A percentile compares a stretch with the other conserved stretches of the same genome.
phyloP scores from a whole-genome alignment of 2,329 filamentous ascomycete genomes.

The Sclerotinia borealis region DNA sequence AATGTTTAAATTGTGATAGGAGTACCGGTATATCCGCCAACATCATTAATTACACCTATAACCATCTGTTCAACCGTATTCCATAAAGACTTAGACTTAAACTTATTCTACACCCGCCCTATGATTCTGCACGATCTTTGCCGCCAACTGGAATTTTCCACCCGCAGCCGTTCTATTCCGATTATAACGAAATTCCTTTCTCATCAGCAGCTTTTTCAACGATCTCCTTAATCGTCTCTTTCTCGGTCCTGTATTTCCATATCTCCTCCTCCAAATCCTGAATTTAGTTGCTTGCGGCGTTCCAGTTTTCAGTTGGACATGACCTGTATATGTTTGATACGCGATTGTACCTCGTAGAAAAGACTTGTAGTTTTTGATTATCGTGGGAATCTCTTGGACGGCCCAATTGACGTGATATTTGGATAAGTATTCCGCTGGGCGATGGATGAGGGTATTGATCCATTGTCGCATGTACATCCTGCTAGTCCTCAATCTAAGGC shows the following conservation, averaged over 20 bases:
- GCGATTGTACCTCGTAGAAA: not conserved
- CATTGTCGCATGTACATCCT: conserved; percentile 8
- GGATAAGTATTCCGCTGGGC: not conserved
- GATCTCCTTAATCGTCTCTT: not conserved
- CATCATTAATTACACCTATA: not conserved
- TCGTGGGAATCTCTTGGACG: not conserved
- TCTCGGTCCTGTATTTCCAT: not conserved
- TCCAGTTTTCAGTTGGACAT: not conserved
- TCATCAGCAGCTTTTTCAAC: not conserved
- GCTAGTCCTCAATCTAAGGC: not conserved
- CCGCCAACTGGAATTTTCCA: not conserved
- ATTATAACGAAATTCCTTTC: not conserved
- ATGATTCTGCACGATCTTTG: not conserved
- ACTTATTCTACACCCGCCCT: not conserved
- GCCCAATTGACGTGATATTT: not conserved
- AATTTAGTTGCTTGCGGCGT: not conserved
- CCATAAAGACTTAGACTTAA: no score
- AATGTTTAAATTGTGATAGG: not conserved
- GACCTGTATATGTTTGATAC: conserved; percentile 2
- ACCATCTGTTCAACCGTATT: not conserved
- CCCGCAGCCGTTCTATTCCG: not conserved
- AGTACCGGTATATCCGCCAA: not conserved
- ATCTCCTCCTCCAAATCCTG: conserved; percentile 4
- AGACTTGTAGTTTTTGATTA: not conserved
- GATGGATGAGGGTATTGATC: conserved; percentile 1